A percentile compares a stretch with the other conserved stretches of the same genome.
These are phyloP conservation scores for Suillus subaureus DNA, from an alignment of 768 basidiomycete genomes.

Conservation along the genomic window DNA sequence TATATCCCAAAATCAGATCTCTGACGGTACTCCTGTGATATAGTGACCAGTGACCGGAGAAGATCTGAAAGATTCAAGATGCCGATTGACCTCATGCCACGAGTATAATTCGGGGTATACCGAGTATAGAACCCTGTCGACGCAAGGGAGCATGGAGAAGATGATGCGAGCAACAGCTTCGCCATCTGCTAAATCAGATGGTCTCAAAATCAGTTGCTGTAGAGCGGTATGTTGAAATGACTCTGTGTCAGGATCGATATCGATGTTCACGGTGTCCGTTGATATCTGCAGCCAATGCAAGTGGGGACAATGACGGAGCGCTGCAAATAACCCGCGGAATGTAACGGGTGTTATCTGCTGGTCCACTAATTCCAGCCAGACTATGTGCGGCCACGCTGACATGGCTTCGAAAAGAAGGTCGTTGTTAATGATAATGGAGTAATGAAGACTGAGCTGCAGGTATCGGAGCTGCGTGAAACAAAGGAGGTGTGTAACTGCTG, in stretches of 20 bases:
- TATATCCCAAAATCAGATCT: too few relatives aligned
- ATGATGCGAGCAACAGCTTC: too few relatives aligned
- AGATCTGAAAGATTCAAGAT: too few relatives aligned
- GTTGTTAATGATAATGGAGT: neutral
- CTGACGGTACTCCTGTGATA: too few relatives aligned
- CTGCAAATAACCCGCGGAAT: neutral
- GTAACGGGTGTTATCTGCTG: neutral
- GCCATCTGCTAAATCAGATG: too few relatives aligned
- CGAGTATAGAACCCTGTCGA: too few relatives aligned
- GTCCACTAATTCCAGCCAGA: neutral
- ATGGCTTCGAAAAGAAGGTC: neutral
- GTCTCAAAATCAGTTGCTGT: too few relatives aligned
- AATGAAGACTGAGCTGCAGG: neutral
- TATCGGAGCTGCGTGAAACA: neutral
- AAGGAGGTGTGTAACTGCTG: neutral
- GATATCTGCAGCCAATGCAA: neutral
- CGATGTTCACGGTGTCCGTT: neutral
- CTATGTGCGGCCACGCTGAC: neutral
- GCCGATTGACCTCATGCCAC: too few relatives aligned
- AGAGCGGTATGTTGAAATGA: too few relatives aligned
- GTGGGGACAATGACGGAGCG: neutral
- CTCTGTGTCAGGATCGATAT: neutral
- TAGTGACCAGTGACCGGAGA: too few relatives aligned
- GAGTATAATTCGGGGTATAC: too few relatives aligned
- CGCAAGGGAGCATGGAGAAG: too few relatives aligned